Conservation (phyloP, 805 yeast species). For the Sugiyamaella floridensis region DNA sequence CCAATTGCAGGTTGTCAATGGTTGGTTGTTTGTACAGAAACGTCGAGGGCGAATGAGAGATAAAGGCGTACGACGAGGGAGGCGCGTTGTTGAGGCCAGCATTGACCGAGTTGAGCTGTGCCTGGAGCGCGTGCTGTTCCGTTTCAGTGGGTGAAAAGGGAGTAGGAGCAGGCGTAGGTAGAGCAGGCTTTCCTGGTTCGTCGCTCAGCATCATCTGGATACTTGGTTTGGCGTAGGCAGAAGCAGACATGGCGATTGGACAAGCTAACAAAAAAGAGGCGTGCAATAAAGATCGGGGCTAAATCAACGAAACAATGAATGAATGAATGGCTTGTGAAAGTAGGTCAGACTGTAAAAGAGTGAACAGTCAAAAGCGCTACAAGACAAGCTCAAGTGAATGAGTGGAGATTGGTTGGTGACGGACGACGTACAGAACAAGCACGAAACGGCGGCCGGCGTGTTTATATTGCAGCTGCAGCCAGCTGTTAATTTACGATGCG, state of each 20-base stretch:
- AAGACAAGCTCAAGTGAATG: no score
- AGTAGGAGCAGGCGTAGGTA: conserved; percentile 9
- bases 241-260: not conserved
- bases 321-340: no score
- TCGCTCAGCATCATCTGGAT: conserved; percentile 4
- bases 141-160: conserved; percentile 9
- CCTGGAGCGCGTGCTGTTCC: conserved; percentile 3
- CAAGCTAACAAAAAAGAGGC: no score
- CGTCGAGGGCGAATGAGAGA: conserved; percentile 86
- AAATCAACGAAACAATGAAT: no score
- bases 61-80: conserved; percentile 51
- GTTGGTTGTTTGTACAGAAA: conserved; percentile 70
- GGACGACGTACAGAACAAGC: not conserved
- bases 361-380: not conserved
- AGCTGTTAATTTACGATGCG: not conserved
- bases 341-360: not conserved
- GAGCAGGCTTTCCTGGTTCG: not conserved
- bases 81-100: not conserved
- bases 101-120: conserved; percentile 6
- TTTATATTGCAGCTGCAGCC: not conserved
- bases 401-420: not conserved
- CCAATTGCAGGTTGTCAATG: conserved; percentile 86
- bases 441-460: not conserved
- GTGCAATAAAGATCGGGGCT: no score
- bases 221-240: not conserved